phyloP scores from a whole-genome alignment of 176 grass and related monocot genomes.

The Poa annua region DNA sequence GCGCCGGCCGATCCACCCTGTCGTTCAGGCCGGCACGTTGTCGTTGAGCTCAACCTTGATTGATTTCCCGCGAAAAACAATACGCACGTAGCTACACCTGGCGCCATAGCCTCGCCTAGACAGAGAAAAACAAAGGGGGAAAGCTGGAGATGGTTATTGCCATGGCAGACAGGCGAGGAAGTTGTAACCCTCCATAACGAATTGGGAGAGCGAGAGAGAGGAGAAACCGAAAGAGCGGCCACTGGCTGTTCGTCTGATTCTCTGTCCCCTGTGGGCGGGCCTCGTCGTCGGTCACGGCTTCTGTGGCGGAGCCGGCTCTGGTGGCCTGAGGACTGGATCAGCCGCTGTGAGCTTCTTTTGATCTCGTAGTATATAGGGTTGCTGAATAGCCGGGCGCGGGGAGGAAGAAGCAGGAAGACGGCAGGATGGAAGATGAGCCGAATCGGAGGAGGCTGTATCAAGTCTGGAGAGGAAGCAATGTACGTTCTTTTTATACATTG shows the following conservation, averaged over 20 bases:
- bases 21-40: conserved; percentile 46
- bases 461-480: conserved; percentile 95
- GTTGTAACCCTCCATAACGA: conserved; percentile 14
- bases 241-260: neutral
- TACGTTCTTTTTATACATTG: conserved; percentile 29
- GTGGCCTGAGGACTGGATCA: neutral
- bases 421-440: conserved; percentile 42
- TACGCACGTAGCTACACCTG: conserved; percentile 22
- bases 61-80: conserved; percentile 41
- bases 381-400: neutral
- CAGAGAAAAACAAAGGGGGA: conserved; percentile 21
- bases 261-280: neutral
- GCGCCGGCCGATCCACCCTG: conserved; percentile 40
- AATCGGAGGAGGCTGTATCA: conserved; percentile 68
- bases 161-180: conserved; percentile 18
- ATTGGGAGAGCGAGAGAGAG: neutral
- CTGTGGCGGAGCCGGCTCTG: neutral
- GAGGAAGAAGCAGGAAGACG: neutral
- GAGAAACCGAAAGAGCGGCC: neutral
- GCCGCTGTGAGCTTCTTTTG: neutral
- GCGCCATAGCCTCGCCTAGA: conserved; percentile 11
- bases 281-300: neutral
- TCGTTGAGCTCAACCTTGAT: conserved; percentile 33
- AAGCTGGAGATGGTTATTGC: neutral
- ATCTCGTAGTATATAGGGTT: conserved; percentile 19